Base-by-base conservation (phyloP, 1,284 basidiomycete genomes). In the Xerocomus nothofagi region DNA sequence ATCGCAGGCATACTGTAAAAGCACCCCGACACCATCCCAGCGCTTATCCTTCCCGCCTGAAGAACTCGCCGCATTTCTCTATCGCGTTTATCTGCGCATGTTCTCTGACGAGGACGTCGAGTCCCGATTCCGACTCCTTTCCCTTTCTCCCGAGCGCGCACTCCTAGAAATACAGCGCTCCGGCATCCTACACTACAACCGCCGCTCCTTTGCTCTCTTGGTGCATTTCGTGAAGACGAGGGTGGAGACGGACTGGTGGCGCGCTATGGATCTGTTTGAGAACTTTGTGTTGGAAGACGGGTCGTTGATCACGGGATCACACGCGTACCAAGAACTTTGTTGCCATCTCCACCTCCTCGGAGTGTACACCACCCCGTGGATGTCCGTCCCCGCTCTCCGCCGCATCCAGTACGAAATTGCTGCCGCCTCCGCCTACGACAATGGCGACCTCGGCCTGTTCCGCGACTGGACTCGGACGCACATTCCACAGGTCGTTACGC, bases 81-180 rank as follows among this genome's bases (percentile, higher is more conserved):
- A 73, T 47, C 64, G 64, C 4, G 58, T 81, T 4, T 82, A 83
- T 55, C 51, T 65, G 15, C 50, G 63, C 6, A 73, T 82, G 70
- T 83, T 83, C 39, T 38, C 41, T 7, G 39, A 63, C 14, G 57
- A 68, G 37, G 40, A 58, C 31, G 2, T 46, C 14, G 0, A 15
- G 5, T 23, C 34, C 8, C 21, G 14, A 12, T 18, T 61, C 15
- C 34, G 32, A 17, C 29, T 52, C 11, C 10, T 49, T 21, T 23
- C 31, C 17, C 26, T 31, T 4, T 39, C 44, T 0, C 41, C 33
- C 0, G 27, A 39, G 11, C 11, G 23, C 3, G n/a, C 15, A 29
- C 8, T 40, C 17, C 39, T 12, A 1, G 9, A 11, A 6, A 2
- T 49, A 5, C 29, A 24, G 26, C 37, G 15, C 15, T 47, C 31